phyloP scores from a whole-genome alignment of 2,329 filamentous ascomycete species.

The Thelonectria olida region DNA sequence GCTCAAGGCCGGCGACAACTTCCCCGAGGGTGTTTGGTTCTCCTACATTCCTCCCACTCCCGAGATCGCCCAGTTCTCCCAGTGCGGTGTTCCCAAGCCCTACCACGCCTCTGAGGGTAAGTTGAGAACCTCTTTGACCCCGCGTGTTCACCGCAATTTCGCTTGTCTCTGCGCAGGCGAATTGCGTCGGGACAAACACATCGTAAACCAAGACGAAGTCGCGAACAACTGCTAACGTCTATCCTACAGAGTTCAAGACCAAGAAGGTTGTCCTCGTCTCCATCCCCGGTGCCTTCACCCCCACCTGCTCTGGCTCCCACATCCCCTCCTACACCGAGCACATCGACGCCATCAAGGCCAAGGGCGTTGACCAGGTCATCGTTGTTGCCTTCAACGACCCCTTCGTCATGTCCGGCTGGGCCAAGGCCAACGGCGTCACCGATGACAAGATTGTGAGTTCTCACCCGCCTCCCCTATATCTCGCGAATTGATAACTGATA shows the following conservation, averaged over 20 bases:
- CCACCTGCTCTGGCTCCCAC: conserved; percentile 84
- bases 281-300: conserved; percentile 81
- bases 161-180: too few species aligned
- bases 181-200: neutral
- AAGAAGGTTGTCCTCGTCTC: conserved; percentile 67
- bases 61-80: conserved; percentile 73
- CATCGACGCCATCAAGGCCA: conserved; percentile 74
- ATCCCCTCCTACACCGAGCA: conserved; percentile 83
- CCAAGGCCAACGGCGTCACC: conserved; percentile 84
- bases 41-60: conserved; percentile 81
- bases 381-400: conserved; percentile 87
- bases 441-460: conserved; percentile 68
- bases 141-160: conserved; percentile 14
- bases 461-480: neutral
- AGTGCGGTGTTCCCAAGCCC: conserved; percentile 80
- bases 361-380: conserved; percentile 84
- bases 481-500: conserved; percentile 11
- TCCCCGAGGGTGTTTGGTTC: conserved; percentile 85
- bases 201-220: neutral
- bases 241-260: conserved; percentile 59
- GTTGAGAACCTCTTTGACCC: conserved; percentile 27
- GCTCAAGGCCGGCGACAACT: conserved; percentile 82
- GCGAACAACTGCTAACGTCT: conserved; percentile 8
- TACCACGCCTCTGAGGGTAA: conserved; percentile 82
- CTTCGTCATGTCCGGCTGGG: conserved; percentile 89